Percentiles rank a stretch among this genome's conserved stretches.
Conservation (phyloP, 495 filamentous ascomycete species). For the Friedmanniomyces simplex region DNA sequence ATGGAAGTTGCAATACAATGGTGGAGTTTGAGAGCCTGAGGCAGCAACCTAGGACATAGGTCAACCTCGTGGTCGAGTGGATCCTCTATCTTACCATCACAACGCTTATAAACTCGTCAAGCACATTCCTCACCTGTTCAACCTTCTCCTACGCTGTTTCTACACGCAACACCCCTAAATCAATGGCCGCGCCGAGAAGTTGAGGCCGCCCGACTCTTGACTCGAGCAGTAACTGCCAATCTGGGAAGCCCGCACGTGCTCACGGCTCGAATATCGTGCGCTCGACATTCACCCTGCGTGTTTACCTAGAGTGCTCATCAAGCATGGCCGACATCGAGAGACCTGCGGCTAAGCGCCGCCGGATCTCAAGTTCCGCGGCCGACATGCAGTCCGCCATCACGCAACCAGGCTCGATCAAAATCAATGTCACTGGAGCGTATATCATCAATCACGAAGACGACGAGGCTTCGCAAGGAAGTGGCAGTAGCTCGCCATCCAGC, state of each 20-base stretch:
- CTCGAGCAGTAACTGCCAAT: not conserved
- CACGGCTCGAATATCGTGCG: no score
- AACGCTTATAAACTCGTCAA: no score
- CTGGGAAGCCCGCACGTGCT: conserved; percentile 5
- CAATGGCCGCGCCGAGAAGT: not conserved
- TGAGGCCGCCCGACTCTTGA: not conserved
- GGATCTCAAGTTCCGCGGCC: conserved; percentile 26
- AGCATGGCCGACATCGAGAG: conserved; percentile 10
- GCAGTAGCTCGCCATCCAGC: conserved; percentile 10
- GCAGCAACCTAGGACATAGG: not conserved
- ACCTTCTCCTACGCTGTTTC: no score
- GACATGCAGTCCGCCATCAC: conserved; percentile 63
- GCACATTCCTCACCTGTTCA: no score
- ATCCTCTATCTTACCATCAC: no score
- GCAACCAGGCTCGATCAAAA: conserved; percentile 76
- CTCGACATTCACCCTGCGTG: not conserved
- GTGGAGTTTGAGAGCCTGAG: not conserved
- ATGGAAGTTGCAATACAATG: not conserved
- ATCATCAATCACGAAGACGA: conserved; percentile 71
- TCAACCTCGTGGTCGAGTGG: not conserved
- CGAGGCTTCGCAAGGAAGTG: conserved; percentile 5
- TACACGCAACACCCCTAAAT: not conserved
- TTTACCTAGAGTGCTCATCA: not conserved
- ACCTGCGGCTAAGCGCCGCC: conserved; percentile 31
- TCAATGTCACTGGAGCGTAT: conserved; percentile 92